Evolutionary conservation across 2,329 filamentous ascomycete species (phyloP).

Genomic region (Mycosphaerelloides madeirae): DNA sequence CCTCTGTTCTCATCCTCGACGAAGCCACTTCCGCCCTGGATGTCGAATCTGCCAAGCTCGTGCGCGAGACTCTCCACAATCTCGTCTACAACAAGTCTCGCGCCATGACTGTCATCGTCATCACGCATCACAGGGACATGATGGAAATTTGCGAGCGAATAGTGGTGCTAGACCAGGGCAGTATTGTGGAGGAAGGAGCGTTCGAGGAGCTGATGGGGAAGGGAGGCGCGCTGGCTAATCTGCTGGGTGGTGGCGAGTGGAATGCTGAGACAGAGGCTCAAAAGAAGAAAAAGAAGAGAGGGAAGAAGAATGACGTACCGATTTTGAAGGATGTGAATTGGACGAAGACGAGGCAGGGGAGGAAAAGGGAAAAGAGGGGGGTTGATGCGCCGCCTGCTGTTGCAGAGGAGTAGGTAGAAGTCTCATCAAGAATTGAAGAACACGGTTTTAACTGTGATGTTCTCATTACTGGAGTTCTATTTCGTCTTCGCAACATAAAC

Average conservation of each 20-base stretch:
- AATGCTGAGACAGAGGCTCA: slow-evolving; percentile 5
- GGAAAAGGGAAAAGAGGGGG: not conserved
- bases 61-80: slow-evolving; percentile 58
- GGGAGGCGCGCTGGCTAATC: slow-evolving; percentile 29
- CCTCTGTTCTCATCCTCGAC: slow-evolving; percentile 72
- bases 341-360: not conserved
- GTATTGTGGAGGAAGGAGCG: slow-evolving; percentile 61
- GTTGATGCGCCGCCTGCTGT: too few species aligned
- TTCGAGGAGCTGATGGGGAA: slow-evolving; percentile 56
- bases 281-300: not conserved
- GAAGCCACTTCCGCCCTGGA: slow-evolving; percentile 84
- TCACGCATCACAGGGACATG: slow-evolving; percentile 81
- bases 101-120: slow-evolving; percentile 65
- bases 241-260: slow-evolving; percentile 39
- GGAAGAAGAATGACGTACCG: not conserved
- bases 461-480: too few species aligned
- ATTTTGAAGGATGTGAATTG: slow-evolving; percentile 7
- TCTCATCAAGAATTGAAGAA: too few species aligned
- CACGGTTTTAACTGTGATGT: too few species aligned
- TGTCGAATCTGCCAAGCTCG: slow-evolving; percentile 57
- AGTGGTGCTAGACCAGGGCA: slow-evolving; percentile 65
- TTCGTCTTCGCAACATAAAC: too few species aligned
- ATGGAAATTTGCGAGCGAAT: slow-evolving; percentile 74
- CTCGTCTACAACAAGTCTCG: slow-evolving; percentile 41
- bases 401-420: too few species aligned